phyloP scores from a whole-genome alignment of 2,329 filamentous ascomycete species.

The Septoria linicola region DNA sequence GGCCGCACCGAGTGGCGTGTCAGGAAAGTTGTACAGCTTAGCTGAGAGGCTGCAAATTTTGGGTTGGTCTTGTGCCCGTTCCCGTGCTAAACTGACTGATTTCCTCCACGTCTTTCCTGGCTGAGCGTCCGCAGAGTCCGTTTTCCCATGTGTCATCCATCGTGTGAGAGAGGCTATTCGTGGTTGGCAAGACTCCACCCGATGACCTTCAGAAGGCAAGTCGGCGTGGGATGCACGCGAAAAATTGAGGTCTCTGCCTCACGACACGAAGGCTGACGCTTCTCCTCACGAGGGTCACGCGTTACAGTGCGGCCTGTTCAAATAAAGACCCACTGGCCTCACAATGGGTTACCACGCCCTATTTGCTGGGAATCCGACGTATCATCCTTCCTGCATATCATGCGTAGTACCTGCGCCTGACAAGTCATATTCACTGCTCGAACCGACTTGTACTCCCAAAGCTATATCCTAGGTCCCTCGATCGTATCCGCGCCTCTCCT shows the following conservation, averaged over 20 bases:
- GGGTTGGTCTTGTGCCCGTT: slow-evolving; percentile 16
- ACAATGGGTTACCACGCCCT: slow-evolving; percentile 17
- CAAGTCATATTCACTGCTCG: slow-evolving; percentile 16
- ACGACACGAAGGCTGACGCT: slow-evolving; percentile 14
- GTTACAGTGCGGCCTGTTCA: slow-evolving; percentile 18
- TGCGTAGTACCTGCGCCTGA: slow-evolving; percentile 18
- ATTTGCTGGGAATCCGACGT: slow-evolving; percentile 13
- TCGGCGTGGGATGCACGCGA: slow-evolving; percentile 18
- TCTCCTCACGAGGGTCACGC: slow-evolving; percentile 21
- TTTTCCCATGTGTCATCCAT: slow-evolving; percentile 14
- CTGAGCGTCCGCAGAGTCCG: slow-evolving; percentile 5
- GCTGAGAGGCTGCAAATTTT: slow-evolving; percentile 11
- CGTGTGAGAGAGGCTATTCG: slow-evolving; percentile 11
- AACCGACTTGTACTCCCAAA: slow-evolving; percentile 14
- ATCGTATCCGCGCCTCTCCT: slow-evolving; percentile 13
- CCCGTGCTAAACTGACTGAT: slow-evolving; percentile 2
- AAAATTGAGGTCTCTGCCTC: slow-evolving; percentile 5
- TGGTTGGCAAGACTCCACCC: slow-evolving; percentile 5
- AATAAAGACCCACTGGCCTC: slow-evolving; percentile 20
- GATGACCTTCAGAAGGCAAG: slow-evolving; percentile 8
- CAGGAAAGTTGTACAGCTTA: slow-evolving; percentile 12
- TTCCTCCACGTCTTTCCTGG: slow-evolving; percentile 16
- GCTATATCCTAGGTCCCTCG: slow-evolving; percentile 13
- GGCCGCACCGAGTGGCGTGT: neutral
- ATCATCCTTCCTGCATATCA: slow-evolving; percentile 19